phyloP scores from a whole-genome alignment of 371 early-diverging fungal species.

The Actinomortierella wolfii region DNA sequence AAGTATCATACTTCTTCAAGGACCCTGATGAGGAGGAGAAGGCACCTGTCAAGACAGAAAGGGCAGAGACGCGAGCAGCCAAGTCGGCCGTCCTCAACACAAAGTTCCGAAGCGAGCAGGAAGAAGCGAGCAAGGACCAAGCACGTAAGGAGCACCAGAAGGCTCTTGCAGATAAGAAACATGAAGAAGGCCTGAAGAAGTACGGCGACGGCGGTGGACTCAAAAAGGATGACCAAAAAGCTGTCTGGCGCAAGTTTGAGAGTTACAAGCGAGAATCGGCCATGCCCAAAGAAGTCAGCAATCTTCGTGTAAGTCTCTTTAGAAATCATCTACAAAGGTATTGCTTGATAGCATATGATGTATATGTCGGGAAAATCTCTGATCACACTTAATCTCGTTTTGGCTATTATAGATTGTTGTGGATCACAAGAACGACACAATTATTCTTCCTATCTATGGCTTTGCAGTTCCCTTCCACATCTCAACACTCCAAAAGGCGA shows the following conservation, averaged over 20 bases:
- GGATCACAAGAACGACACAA: slow-evolving; percentile 86
- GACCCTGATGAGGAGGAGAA: slow-evolving; percentile 47
- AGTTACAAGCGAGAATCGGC: slow-evolving; percentile 91
- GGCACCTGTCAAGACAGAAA: slow-evolving; percentile 31
- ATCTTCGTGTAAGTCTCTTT: slow-evolving; percentile 56
- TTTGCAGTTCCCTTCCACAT: slow-evolving; percentile 99
- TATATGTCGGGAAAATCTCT: no score
- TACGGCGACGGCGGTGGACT: slow-evolving; percentile 73
- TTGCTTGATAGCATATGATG: not conserved
- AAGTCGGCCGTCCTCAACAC: slow-evolving; percentile 84
- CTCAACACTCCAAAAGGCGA: slow-evolving; percentile 93
- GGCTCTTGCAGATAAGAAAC: slow-evolving; percentile 73
- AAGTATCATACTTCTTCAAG: slow-evolving; percentile 81
- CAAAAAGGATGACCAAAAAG: slow-evolving; percentile 67
- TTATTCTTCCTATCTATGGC: slow-evolving; percentile 97
- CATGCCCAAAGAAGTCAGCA: slow-evolving; percentile 77
- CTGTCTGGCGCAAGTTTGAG: slow-evolving; percentile 86
- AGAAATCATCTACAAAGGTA: not conserved
- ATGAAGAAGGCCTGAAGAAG: slow-evolving; percentile 79
- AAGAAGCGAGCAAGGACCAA: slow-evolving; percentile 80
- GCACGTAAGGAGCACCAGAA: slow-evolving; percentile 89
- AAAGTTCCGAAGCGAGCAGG: slow-evolving; percentile 86
- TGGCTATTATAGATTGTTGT: slow-evolving; percentile 74
- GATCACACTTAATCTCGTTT: not conserved
- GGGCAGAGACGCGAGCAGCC: slow-evolving; percentile 40